These are phyloP conservation scores for Kwoniella newhampshirensis DNA, from an alignment of 768 basidiomycete genomes.

Conservation along the genomic window DNA sequence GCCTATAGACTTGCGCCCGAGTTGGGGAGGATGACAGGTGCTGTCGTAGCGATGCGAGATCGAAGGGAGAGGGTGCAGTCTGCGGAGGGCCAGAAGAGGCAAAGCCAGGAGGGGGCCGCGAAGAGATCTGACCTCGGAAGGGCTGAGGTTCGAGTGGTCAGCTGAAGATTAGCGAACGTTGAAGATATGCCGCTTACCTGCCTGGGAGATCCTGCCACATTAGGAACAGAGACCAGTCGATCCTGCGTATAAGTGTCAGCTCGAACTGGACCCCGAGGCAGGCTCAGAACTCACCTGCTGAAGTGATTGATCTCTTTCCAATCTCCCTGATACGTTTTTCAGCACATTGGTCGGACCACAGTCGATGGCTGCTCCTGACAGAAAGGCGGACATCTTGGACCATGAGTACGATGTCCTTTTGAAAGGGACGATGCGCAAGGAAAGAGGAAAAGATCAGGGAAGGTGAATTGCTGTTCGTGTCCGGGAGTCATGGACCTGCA, in stretches of 20 bases:
- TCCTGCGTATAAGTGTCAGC: constrained; percentile 24
- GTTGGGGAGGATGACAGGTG: constrained; percentile 20
- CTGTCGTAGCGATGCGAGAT: constrained; percentile 33
- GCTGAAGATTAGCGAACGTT: neutral
- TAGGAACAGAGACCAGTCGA: constrained; percentile 32
- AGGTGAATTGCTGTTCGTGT: too few species aligned
- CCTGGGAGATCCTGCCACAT: constrained; percentile 34
- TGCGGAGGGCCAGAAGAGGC: constrained; percentile 1
- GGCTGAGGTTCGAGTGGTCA: constrained; percentile 3
- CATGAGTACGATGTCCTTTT: neutral
- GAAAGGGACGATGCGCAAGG: too few species aligned
- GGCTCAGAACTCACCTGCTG: constrained; percentile 30
- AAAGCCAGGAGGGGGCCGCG: neutral
- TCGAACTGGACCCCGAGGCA: neutral
- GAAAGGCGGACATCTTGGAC: constrained; percentile 32
- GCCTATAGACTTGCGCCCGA: neutral
- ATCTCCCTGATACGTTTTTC: constrained; percentile 34
- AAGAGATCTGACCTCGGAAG: constrained; percentile 5
- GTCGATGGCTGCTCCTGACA: constrained; percentile 36
- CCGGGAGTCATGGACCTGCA: too few species aligned
- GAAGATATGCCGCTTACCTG: constrained; percentile 18
- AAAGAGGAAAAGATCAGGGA: neutral
- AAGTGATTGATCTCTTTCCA: constrained; percentile 35
- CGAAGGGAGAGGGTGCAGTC: constrained; percentile 27
- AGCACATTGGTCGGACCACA: constrained; percentile 42